These are phyloP conservation scores for Mycena citricolor DNA, from an alignment of 1,284 basidiomycete species.

Conservation along the genomic window DNA sequence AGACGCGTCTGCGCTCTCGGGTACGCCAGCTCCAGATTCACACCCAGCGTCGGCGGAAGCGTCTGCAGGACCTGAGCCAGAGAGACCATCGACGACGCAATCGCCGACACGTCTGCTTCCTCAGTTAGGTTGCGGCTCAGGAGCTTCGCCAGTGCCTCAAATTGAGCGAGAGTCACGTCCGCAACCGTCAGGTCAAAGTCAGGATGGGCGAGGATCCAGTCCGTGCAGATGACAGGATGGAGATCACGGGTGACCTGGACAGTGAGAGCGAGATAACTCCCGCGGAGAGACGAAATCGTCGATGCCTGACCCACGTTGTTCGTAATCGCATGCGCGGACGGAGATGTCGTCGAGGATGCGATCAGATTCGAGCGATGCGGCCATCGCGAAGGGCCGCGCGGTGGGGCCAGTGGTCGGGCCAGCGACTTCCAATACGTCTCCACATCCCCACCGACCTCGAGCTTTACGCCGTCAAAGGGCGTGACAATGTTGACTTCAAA, in stretches of 20 bases:
- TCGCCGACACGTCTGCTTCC: slow-evolving; percentile 27
- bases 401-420: slow-evolving; percentile 52
- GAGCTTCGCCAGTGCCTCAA: slow-evolving; percentile 62
- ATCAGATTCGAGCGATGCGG: slow-evolving; percentile 42
- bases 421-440: slow-evolving; percentile 98
- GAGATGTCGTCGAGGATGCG: slow-evolving; percentile 65
- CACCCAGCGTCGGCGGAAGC: slow-evolving; percentile 70
- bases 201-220: slow-evolving; percentile 71
- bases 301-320: slow-evolving; percentile 52
- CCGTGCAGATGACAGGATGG: slow-evolving; percentile 80
- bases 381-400: slow-evolving; percentile 35
- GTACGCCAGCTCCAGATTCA: slow-evolving; percentile 82
- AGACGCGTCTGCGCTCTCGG: slow-evolving; percentile 49
- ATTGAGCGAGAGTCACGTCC: slow-evolving; percentile 82
- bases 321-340: slow-evolving; percentile 52
- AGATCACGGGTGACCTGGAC: slow-evolving; percentile 93
- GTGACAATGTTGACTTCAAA: slow-evolving; percentile 89
- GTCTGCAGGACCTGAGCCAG: slow-evolving; percentile 73
- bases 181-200: slow-evolving; percentile 80
- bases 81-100: slow-evolving; percentile 60
- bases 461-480: slow-evolving; percentile 89
- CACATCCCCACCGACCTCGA: slow-evolving; percentile 94
- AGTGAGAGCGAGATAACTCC: slow-evolving; percentile 82
- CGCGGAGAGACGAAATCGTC: slow-evolving; percentile 85
- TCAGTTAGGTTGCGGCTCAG: slow-evolving; percentile 45